Evolutionary conservation across 192 early-diverging fungal genomes (phyloP), one percentile per base, ranked within the genome.

Genomic region (Gigaspora rosea): DNA sequence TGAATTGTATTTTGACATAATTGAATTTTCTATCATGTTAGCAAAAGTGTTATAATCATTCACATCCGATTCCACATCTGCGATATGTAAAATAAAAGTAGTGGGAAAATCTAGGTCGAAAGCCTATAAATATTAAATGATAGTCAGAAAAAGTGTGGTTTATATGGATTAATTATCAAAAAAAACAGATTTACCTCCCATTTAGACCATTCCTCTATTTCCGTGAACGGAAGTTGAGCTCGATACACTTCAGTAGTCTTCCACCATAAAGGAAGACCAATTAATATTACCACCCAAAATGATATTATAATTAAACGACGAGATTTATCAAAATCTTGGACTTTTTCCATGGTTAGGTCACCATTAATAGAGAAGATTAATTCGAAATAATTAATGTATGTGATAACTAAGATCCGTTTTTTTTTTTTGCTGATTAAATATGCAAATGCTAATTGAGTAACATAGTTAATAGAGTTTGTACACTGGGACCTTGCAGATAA

Each of bases 261-360:
- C 89, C 90, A 93, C 94, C 94, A 95, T 35, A 94, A 84, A 1
- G 94, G 94, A 13, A 92, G 58, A 3, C 84, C 90, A 33, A 92
- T 32, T 27, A 92, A 71, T 33, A 94, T 80, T 3, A 92, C 83
- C 8, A 71, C 73, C 84, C 88, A 86, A 49, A 94, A 81, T 4
- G 88, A 83, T 18, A 80, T 41, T 36, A 87, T 71, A 20, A 89
- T 83, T 35, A 80, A 71, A 36, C 82, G 79, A 33, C 82, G 82
- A 18, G 76, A 78, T 33, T 71, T 58, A 70, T 84, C 85, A 68
- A 15, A 35, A 77, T 57, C 20, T 72, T 52, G 41, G 41, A 41
- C 7, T 41, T 41, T 41, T 41, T 41, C 41, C 41, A 41, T 41
- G 7, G 41, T 41, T 41, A 41, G 7, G 41, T 41, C 41, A 41